Percentiles rank a stretch among this genome's conserved stretches.
Evolutionary conservation across 345 rosid genomes (phyloP).

Genomic region (Salix purpurea): DNA sequence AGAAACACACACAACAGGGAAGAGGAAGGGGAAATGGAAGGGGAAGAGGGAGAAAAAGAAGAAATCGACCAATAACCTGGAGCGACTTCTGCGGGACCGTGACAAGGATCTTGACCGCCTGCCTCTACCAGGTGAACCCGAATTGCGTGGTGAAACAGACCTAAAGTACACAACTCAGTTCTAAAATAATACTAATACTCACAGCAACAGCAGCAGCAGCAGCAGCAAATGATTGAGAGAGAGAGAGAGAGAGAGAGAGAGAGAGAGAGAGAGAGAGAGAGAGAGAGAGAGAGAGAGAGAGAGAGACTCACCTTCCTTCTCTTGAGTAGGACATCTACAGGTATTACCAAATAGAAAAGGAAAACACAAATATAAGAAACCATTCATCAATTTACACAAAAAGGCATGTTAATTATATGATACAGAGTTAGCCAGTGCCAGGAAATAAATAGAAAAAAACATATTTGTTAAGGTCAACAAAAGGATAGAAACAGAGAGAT

Average conservation of each 20-base stretch:
- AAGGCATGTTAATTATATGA: not conserved
- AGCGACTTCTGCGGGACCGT: constrained; percentile 48
- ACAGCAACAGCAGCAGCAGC: not conserved
- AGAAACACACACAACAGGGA: not conserved
- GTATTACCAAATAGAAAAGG: not conserved
- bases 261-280: not conserved
- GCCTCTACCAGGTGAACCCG: constrained; percentile 35
- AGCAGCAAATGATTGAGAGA: not conserved
- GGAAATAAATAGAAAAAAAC: not conserved
- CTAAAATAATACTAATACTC: not conserved
- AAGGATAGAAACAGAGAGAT: not conserved
- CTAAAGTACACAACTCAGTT: constrained; percentile 18
- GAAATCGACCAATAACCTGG: constrained; percentile 29
- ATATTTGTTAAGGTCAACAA: not conserved
- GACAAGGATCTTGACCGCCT: constrained; percentile 46
- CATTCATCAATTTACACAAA: not conserved
- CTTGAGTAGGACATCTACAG: constrained; percentile 47
- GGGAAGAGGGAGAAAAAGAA: not conserved
- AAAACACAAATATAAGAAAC: not conserved
- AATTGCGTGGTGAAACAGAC: constrained; percentile 37
- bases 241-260: not conserved
- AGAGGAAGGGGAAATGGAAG: not conserved
- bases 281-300: not conserved
- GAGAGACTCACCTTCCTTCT: constrained; percentile 44
- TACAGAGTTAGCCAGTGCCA: not conserved